Evolutionary conservation across 768 basidiomycete species (phyloP), one percentile per base, ranked within the genome.

Genomic region (Scleroderma citrinum): DNA sequence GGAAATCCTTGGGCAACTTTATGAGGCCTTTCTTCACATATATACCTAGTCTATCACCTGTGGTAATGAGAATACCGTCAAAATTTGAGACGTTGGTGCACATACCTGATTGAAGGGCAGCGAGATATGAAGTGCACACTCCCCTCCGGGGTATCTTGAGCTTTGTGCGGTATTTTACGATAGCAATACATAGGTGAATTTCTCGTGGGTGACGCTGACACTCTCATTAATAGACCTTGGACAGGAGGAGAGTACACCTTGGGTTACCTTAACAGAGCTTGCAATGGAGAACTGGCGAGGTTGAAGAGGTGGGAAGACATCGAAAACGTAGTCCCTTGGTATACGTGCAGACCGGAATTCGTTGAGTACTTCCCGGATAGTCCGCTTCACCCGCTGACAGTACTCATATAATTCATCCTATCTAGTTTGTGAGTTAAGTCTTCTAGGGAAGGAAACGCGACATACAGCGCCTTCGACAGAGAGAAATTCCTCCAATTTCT

Each of bases 401-500:
- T 97, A 99, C 12, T 91, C 88, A 58, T 90, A 87, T 6, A 99
- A 69, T 45, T 98, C 95, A 44, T 95, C 93, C 94, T 96, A 3
- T 44, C 16, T 7, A 10, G 11, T 36, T 23, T 7, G 20, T 64
- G 23, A 64, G 38, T 21, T 12, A 11, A 12, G 24, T 36, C 21
- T 3, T 20, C n/a, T 16, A 14, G 21, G 17, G 10, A 24, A 17
- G 19, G 11, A 20, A 20, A 34, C 35, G 38, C 2, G 29, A 71
- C 78, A 44, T 61, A 84, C 88, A 38, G 83, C 82, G 49, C 87
- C 88, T 53, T 83, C 85, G 1, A 61, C 64, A 3, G 83, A 80
- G 30, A 82, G 66, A 60, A 97, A 97, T 46, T 95, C 92, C 24
- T 85, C 78, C 19, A 98, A 69, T 61, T 87, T 88, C 59, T 95